These are phyloP conservation scores for Solidago caesia DNA, from an alignment of 129 eudicot genomes.

Conservation along the genomic window DNA sequence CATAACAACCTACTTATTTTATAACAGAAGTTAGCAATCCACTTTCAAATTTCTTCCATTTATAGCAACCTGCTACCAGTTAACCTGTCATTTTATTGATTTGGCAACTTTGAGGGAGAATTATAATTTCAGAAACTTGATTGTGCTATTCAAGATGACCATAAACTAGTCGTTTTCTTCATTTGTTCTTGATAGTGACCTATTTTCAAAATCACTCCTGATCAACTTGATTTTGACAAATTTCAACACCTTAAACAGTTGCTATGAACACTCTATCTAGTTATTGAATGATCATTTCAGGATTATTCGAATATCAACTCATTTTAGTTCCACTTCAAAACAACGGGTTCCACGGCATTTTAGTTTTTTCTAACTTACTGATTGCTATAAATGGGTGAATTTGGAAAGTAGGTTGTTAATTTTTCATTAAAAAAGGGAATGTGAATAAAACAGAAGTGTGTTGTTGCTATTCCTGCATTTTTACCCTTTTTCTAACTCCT, in stretches of 20 bases:
- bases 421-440: background rate
- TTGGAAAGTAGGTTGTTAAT: background rate
- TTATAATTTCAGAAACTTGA: background rate
- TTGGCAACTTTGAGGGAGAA: background rate
- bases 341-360: background rate
- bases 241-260: background rate
- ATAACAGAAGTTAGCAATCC: background rate
- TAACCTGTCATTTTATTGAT: background rate
- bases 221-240: background rate
- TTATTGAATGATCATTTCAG: background rate
- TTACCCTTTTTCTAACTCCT: background rate
- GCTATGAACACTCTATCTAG: background rate
- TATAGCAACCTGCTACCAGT: background rate
- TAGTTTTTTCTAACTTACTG: background rate
- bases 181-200: background rate
- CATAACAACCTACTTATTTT: background rate
- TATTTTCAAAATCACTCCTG: background rate
- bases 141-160: background rate
- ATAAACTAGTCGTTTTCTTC: background rate
- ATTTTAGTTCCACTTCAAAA: background rate
- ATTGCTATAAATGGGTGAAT: constrained; percentile 16
- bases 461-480: constrained; percentile 17
- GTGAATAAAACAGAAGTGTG: background rate
- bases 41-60: background rate
- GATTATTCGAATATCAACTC: background rate